Conservation (phyloP, 2,329 filamentous ascomycete genomes). For the Stagonosporopsis tanaceti region DNA sequence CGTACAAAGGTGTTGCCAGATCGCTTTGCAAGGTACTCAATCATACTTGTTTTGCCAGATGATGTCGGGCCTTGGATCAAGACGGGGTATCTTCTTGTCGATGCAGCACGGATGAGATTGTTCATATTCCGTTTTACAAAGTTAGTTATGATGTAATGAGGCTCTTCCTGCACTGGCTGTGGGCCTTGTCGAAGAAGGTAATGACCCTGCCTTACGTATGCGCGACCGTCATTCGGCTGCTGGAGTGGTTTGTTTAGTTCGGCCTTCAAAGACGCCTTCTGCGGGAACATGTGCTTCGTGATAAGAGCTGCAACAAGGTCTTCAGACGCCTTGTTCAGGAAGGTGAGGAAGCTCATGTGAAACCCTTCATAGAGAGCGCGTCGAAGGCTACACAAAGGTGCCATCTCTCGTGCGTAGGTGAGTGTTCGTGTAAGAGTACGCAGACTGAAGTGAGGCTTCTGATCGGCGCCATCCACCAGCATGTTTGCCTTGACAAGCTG, state of each 20-base stretch:
- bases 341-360: constrained; percentile 95
- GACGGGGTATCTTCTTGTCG: constrained; percentile 89
- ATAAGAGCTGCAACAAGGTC: constrained; percentile 80
- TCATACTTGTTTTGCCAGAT: constrained; percentile 98
- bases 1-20: constrained; percentile 97
- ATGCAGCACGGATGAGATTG: constrained; percentile 92
- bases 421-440: constrained; percentile 90
- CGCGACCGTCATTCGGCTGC: constrained; percentile 75
- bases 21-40: constrained; percentile 95
- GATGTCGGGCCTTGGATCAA: constrained; percentile 97
- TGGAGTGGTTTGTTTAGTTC: constrained; percentile 81
- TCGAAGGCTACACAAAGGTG: constrained; percentile 82
- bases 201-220: constrained; percentile 85
- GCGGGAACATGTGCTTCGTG: constrained; percentile 78
- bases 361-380: constrained; percentile 93
- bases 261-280: constrained; percentile 72
- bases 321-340: constrained; percentile 84
- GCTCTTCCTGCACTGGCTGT: constrained; percentile 71
- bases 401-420: constrained; percentile 85
- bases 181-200: constrained; percentile 89
- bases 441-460: constrained; percentile 96
- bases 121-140: constrained; percentile 95
- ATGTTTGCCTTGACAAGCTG: constrained; percentile 79
- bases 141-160: constrained; percentile 94
- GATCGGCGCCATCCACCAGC: constrained; percentile 92